A percentile compares a stretch with the other conserved stretches of the same genome.
These are phyloP conservation scores for Phytophthora sp. DNA, from an alignment of 352 stramenopile species.

Conservation along the genomic window DNA sequence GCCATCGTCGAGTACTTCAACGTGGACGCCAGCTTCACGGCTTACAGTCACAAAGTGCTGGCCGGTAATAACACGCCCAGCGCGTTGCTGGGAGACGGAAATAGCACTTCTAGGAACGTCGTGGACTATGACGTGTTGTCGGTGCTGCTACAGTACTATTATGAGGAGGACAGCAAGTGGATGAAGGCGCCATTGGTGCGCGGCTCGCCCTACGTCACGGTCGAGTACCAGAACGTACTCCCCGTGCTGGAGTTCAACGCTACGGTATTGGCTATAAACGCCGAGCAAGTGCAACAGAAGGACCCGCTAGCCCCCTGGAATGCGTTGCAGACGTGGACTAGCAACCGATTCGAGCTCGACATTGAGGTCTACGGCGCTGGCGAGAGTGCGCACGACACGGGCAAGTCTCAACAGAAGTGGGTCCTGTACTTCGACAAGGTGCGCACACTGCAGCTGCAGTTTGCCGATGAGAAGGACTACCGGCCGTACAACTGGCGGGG, in stretches of 20 bases:
- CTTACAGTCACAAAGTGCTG: slow-evolving; percentile 51
- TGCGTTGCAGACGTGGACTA: slow-evolving; percentile 55
- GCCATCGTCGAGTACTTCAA: slow-evolving; percentile 86
- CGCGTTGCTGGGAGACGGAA: slow-evolving; percentile 61
- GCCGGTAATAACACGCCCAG: slow-evolving; percentile 22
- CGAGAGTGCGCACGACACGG: slow-evolving; percentile 26
- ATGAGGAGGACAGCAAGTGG: slow-evolving; percentile 46
- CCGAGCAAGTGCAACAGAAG: slow-evolving; percentile 40
- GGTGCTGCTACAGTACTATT: slow-evolving; percentile 69
- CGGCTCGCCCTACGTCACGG: slow-evolving; percentile 80
- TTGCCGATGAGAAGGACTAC: slow-evolving; percentile 73
- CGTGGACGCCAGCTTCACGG: slow-evolving; percentile 73
- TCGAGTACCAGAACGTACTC: slow-evolving; percentile 75
- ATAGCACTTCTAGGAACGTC: slow-evolving; percentile 69
- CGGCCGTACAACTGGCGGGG: slow-evolving; percentile 66
- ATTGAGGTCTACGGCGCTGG: slow-evolving; percentile 65
- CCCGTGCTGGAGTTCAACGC: slow-evolving; percentile 79
- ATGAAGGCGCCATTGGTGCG: slow-evolving; percentile 66
- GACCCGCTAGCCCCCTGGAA: slow-evolving; percentile 24
- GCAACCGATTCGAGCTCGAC: slow-evolving; percentile 73
- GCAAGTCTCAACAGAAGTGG: slow-evolving; percentile 61
- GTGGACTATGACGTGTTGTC: slow-evolving; percentile 73
- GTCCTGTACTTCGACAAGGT: slow-evolving; percentile 72
- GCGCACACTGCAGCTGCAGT: slow-evolving; percentile 71
- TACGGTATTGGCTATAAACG: slow-evolving; percentile 64